Conservation (phyloP, 148 eudicot genomes). For the Oxyria digyna region DNA sequence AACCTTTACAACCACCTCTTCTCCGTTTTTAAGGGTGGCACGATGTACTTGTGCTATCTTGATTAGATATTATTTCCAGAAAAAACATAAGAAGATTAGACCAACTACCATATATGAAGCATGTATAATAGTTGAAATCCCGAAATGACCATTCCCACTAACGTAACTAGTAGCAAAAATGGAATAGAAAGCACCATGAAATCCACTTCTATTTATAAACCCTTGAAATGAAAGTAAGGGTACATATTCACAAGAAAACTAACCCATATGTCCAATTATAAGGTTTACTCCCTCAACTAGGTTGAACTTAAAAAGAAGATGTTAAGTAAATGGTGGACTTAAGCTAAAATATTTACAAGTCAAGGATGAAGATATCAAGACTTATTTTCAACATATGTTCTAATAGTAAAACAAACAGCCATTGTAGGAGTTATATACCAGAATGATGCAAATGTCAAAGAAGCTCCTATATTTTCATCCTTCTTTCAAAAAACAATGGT, state of each 20-base stretch:
- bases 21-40: conserved; percentile 72
- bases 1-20: conserved; percentile 91
- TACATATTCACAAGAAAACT: not conserved
- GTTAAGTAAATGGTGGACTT: not conserved
- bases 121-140: not conserved
- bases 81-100: not conserved
- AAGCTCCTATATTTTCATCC: not conserved
- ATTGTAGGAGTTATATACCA: not conserved
- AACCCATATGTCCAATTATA: not conserved
- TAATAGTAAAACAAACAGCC: not conserved
- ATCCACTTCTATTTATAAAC: not conserved
- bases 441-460: not conserved
- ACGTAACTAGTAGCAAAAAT: not conserved
- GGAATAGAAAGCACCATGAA: not conserved
- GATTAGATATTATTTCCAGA: conserved; percentile 15
- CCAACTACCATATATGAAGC: not conserved
- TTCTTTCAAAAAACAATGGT: not conserved
- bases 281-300: not conserved
- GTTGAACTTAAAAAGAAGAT: not conserved
- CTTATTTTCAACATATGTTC: not conserved
- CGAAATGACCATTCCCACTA: not conserved
- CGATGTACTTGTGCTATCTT: conserved; percentile 99
- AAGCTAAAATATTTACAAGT: not conserved
- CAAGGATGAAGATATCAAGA: not conserved
- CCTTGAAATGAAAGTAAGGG: not conserved